Base-by-base conservation (phyloP, 306 rosid species). In the Senna tora region DNA sequence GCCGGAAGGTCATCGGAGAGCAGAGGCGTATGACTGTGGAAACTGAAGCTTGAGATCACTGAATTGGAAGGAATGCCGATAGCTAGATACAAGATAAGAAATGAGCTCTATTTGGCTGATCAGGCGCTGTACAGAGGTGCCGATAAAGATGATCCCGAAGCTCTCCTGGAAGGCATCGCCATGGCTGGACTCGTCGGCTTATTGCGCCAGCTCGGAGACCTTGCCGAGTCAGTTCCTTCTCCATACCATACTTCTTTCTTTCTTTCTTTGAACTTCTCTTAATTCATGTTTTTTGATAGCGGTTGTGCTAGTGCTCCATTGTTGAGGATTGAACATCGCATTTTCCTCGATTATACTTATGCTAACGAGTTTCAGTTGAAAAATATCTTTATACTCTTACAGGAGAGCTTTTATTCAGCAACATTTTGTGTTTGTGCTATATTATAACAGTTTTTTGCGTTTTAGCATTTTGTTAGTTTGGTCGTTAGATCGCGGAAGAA, bases 201-300 rank as follows among this genome's bases (percentile, higher is more conserved):
- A 58, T 80, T 95, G 72, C 99, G 99, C 60, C 99, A 95, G 81
- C 97, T 95, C 74, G 99, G 97, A 1, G 97, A 95, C 87, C 96
- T 95, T 22, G 87, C 97, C 6, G 96, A 92, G 99, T 95, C 39
- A 81, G 89, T 66, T 69, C 33, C 50, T 21, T 21, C 64, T 57
- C 53, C 63, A 2, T 2, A 61, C n/a, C 36, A 0, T 14, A 30
- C 28, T 4, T 56, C 63, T 56, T 61, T 61, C 68, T 39, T 39
- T 19, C 53, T 32, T 15, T 9, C 63, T 33, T 34, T 38, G 14
- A 57, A 30, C 66, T 55, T 32, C 13, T 16, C 21, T 56, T 33
- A 10, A 46, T 49, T 19, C 71, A 15, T 73, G 25, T 36, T 70
- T 60, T 60, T 38, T 73, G 1, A 4, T 2, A 22, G 47, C 17